Base-by-base conservation (phyloP, 2,329 filamentous ascomycete genomes). In the Rhinocladiella similis region DNA sequence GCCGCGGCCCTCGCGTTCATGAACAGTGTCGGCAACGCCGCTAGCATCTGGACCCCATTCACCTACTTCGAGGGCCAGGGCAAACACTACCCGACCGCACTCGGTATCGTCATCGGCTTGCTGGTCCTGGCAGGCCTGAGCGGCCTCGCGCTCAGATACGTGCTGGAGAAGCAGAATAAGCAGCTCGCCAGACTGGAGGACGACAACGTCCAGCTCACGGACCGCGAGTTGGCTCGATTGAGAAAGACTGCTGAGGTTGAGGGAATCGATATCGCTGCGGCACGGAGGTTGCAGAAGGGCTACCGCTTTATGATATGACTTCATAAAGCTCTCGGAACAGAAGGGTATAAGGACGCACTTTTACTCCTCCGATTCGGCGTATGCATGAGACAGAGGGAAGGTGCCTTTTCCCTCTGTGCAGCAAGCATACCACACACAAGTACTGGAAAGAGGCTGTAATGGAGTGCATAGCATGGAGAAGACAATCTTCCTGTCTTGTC, bases 1-100 rank as follows among this genome's bases (percentile, higher is more conserved):
- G 80, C 80, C 1, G 79, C 79, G 1, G 78, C 80, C 0, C 75
- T 80, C 45, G 80, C 80, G 0, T 77, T 81, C 45, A 81, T 83
- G 68, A 83, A 83, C 61, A 75, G 77, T 1, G 67, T 83, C 16
- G 79, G 77, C 29, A 83, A 82, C 64, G 75, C 73, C 1, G 77
- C 76, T 36, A 75, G 72, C 56, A 82, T 83, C 63, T 82, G 77
- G 74, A 78, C 77, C 0, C 73, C 77, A 0, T 81, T 75, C 53
- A 80, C 77, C 5, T 80, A 80, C 59, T 39, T 38, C 20, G 3
- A 2, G 1, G 7, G 38, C 13, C 19, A 51, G 12, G 38, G 36
- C 22, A 36, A 36, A 12, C 38, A 51, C 38, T 51, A 43, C 20
- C 38, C 18, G 13, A 12, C 22, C 5, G 49, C 49, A 12, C 18